Evolutionary conservation across 306 rosid species (phyloP), one percentile per base, ranked within the genome.

Genomic region (Prunus mume): DNA sequence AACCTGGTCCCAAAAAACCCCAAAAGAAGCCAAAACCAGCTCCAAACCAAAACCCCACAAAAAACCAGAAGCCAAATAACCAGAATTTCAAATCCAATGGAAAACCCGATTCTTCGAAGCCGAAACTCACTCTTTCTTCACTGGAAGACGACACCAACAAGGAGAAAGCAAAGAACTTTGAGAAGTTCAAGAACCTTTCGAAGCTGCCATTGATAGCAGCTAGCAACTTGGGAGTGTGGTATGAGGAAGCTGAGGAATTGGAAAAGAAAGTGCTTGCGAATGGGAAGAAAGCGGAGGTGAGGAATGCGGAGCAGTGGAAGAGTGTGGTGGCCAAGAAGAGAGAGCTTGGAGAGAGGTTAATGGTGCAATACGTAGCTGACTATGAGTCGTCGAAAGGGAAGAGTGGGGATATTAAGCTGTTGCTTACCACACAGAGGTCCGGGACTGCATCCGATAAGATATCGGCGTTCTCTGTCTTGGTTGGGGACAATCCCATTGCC

Each of bases 401-500:
- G 32, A 92, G 91, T 75, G 87, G 99, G 72, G 99, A 95, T 76
- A 92, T 95, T 43, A 92, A 85, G 86, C 91, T 95, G 93, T 73
- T 95, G 91, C 63, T 87, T 61, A 80, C 92, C 8, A 95, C 97
- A 2, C 97, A 92, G 84, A 90, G 97, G 86, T 95, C 97, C 0
- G 99, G 99, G 57, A 95, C 99, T 81, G 97, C 96, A 0, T 90
- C 88, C 30, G 97, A 95, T 64, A 95, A 95, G 84, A 95, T 95
- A 3, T 95, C 98, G 3, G 98, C 99, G 1, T 95, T 89, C 78
- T 81, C 98, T 4, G 98, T 95, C 1, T 56, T 92, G 88, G 85
- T 91, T 60, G 98, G 98, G 41, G 99, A 95, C 57, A 91, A 92
- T 69, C 96, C 98, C 24, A 76, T 96, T 49, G 93, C 97, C 46